A percentile compares a stretch with the other conserved stretches of the same genome.
phyloP scores from a whole-genome alignment of 2,329 filamentous ascomycete genomes.

The Blastomyces percursus region DNA sequence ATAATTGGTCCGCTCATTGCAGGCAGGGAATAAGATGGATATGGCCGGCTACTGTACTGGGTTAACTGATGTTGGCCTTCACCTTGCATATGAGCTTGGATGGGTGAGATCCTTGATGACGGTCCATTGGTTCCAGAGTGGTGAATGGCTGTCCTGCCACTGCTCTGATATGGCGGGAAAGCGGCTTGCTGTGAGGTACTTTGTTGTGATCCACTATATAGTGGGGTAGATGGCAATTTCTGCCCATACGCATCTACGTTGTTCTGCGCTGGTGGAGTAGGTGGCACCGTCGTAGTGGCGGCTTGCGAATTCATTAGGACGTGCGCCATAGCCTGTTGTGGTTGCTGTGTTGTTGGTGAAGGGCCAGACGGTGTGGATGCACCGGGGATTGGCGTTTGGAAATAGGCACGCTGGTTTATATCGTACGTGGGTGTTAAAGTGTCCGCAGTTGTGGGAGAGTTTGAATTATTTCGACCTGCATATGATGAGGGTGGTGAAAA shows the following conservation, averaged over 20 bases:
- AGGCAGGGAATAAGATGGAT: constrained; percentile 47
- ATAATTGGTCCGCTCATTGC: constrained; percentile 58
- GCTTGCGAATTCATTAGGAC: constrained; percentile 41
- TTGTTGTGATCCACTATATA: constrained; percentile 30
- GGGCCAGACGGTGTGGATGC: constrained; percentile 37
- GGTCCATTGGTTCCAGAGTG: constrained; percentile 32
- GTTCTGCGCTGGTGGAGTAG: constrained; percentile 42
- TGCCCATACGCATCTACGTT: constrained; percentile 50
- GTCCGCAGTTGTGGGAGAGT: constrained; percentile 51
- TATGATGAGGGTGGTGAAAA: constrained; percentile 45
- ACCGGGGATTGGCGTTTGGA: constrained; percentile 48
- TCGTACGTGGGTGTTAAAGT: constrained; percentile 59
- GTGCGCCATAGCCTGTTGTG: constrained; percentile 30
- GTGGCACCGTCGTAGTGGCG: constrained; percentile 17
- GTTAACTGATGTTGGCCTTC: constrained; percentile 24
- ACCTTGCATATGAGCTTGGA: constrained; percentile 37
- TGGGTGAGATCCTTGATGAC: constrained; percentile 45
- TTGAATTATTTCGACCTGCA: constrained; percentile 42
- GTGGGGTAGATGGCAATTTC: constrained; percentile 43
- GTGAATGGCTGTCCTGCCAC: constrained; percentile 18
- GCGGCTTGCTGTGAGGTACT: constrained; percentile 41
- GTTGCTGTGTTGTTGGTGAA: constrained; percentile 17
- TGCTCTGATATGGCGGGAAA: constrained; percentile 28
- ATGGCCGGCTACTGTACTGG: constrained; percentile 32
- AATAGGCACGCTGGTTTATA: constrained; percentile 51